Evolutionary conservation across 768 basidiomycete genomes (phyloP).

Genomic region (Cyathus striatus): DNA sequence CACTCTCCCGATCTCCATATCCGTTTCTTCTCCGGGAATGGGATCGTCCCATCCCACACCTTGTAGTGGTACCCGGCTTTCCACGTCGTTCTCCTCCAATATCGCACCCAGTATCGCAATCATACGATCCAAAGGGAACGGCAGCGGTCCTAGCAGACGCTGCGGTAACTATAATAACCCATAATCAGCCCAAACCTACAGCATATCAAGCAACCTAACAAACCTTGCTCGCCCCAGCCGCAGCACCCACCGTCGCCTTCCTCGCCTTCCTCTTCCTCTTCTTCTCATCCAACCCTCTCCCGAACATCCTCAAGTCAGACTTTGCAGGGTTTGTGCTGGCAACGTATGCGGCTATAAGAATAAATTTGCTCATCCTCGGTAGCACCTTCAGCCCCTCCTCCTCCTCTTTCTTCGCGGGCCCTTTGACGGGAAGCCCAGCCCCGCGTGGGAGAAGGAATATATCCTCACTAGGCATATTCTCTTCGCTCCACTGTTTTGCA

Average conservation of each 20-base stretch:
- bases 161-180: conserved; percentile 53
- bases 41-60: conserved; percentile 29
- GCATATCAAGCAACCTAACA: too few relatives aligned
- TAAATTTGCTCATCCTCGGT: conserved; percentile 47
- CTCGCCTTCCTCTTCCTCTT: conserved; percentile 44
- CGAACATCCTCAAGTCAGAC: conserved; percentile 81
- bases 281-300: conserved; percentile 64
- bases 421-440: neutral
- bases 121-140: conserved; percentile 77
- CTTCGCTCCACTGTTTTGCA: conserved; percentile 56
- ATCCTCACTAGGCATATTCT: conserved; percentile 41
- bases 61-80: conserved; percentile 37
- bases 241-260: conserved; percentile 28
- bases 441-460: conserved; percentile 22
- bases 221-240: too few relatives aligned
- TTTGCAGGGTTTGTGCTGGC: conserved; percentile 83
- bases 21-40: conserved; percentile 67
- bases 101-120: conserved; percentile 76
- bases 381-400: conserved; percentile 28
- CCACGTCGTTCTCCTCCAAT: conserved; percentile 65
- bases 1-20: conserved; percentile 64
- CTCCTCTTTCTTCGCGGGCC: neutral
- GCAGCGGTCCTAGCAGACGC: conserved; percentile 69
- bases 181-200: too few relatives aligned
- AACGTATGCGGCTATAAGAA: conserved; percentile 72